Base-by-base conservation (phyloP, 345 rosid species). In the Corymbia maculata region DNA sequence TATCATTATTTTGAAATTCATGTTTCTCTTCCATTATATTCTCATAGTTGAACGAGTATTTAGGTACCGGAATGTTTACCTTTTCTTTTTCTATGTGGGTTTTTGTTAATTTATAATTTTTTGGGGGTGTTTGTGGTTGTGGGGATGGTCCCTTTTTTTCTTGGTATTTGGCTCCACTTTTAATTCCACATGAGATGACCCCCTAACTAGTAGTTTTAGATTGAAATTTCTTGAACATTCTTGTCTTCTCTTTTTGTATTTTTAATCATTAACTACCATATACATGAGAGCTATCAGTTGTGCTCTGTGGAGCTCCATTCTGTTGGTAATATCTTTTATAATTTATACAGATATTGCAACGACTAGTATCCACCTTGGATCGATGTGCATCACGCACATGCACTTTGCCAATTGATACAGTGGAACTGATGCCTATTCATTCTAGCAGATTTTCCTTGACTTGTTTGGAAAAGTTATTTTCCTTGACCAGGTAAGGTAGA, bases 341-440 rank as follows among this genome's bases (percentile, higher is more conserved):
- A 30, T 59, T 90, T 93, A 87, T 85, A 44, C 93, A 96, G 99
- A 93, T 97, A 91, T 89, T 98, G 91, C 95, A 92, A 88, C 94
- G 99, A 84, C 93, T 98, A 86, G 91, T 98, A 90, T 95, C 95
- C 51, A 97, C 98, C 88, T 89, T 98, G 91, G 99, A 98, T 88
- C 97, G 96, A 28, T 98, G 99, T 91, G 99, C 99, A 87, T 97
- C 99, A 87, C 98, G 99, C 47, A 98, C 99, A 51, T 95, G 97
- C 95, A 95, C 98, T 85, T 92, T 98, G 90, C 99, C 99, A 55
- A 49, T 97, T 90, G 98, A 96, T 91, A 98, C 98, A n/a, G 99
- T 97, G 88, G 97, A 95, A 92, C 97, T 98, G 89, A 95, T 97
- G 98, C 99, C 99, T 90, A 79, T 90, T 70, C 96, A 98, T 86